Evolutionary conservation across 768 basidiomycete genomes (phyloP), one percentile per base, ranked within the genome.

Genomic region (Boletellus sp.): DNA sequence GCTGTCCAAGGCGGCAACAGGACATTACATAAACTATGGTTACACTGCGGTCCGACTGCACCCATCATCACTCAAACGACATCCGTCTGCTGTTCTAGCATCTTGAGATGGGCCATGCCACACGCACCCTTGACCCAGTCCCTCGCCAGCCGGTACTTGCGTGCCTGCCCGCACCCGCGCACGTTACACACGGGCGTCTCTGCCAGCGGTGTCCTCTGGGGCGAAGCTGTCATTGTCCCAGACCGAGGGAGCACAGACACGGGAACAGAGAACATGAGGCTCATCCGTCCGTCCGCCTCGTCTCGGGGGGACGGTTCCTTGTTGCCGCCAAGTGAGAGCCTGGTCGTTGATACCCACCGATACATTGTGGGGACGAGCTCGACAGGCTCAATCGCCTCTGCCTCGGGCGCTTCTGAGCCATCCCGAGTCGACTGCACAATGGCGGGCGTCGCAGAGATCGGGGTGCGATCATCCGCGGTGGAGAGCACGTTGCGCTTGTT

Each of bases 321-420:
- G 4, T 56, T 45, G 10, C 6, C 44, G 3, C 50, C 47, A 2
- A 48, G 28, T 2, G 38, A 43, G 7, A 58, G 34, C 38, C 74
- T 76, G 19, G 77, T 69, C 2, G 79, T 82, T 4, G 85, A 87
- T 1, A 87, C 67, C 87, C 87, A 90, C 24, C 87, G 77, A 57
- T 82, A 87, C 80, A 80, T 83, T 4, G 75, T 79, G 2, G 88
- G 75, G 1, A 66, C 41, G 16, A 65, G 46, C 20, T 72, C 74
- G 1, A 66, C 70, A 12, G 74, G 75, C 7, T 65, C 74, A 1
- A 63, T 68, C 1, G 70, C 71, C 7, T 74, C 80, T 9, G 65
- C 77, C 15, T 73, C 78, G 1, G 54, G 61, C 7, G 34, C 58
- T 20, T 69, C 65, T 1, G 64, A 66, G 9, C 67, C 68, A 45